Evolutionary conservation across 768 basidiomycete species (phyloP).

Genomic region (Mycena vitilis): DNA sequence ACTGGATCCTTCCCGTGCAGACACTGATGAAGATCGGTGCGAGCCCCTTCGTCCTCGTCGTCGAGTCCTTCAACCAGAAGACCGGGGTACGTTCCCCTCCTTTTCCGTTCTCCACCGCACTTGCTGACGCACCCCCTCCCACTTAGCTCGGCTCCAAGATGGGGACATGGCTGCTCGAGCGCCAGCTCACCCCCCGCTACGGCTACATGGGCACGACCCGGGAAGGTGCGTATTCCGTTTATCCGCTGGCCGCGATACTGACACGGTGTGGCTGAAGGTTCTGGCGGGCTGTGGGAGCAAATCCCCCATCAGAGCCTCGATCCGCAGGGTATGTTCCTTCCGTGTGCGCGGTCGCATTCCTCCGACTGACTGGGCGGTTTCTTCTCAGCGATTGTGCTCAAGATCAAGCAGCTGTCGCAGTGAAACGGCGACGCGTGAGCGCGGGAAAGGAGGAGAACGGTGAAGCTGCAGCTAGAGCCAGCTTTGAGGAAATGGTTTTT

Average conservation of each 20-base stretch:
- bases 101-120: background rate
- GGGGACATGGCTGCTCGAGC: conserved; percentile 89
- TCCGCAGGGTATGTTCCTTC: conserved; percentile 68
- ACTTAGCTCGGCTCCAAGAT: conserved; percentile 79
- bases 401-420: conserved; percentile 61
- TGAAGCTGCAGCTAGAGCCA: no score
- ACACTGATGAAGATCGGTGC: conserved; percentile 76
- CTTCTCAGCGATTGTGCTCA: conserved; percentile 59
- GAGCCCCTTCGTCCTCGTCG: conserved; percentile 84
- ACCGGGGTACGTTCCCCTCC: conserved; percentile 66
- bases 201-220: conserved; percentile 84
- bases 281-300: conserved; percentile 83
- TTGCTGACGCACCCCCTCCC: conserved; percentile 11
- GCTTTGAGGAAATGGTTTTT: background rate
- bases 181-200: conserved; percentile 82
- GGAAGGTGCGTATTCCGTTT: conserved; percentile 60
- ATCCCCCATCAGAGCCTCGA: conserved; percentile 87
- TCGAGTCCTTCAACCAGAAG: conserved; percentile 90
- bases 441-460: conserved; percentile 4
- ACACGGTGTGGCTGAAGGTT: conserved; percentile 48
- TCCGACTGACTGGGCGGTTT: conserved; percentile 29
- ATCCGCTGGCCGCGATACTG: conserved; percentile 45
- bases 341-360: conserved; percentile 1
- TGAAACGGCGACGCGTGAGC: conserved; percentile 3
- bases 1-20: conserved; percentile 46